Evolutionary conservation across 106 monocot genomes (phyloP), one percentile per base, ranked within the genome.

Genomic region (Agapanthus africanus): DNA sequence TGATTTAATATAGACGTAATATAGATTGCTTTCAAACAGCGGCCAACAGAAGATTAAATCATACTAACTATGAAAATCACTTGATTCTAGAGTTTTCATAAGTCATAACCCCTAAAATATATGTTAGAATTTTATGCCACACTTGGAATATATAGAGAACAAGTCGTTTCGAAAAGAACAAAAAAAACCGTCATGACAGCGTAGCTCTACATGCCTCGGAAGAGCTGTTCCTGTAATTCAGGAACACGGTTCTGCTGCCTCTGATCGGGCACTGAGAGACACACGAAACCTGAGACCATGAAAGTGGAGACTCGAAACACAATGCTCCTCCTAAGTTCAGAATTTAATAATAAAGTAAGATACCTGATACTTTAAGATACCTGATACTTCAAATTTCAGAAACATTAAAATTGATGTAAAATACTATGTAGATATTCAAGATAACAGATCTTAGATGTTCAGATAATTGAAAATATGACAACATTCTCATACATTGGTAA

Each of bases 221-320:
- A 21, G 77, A 77, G 49, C 54, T 25, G 66, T 85, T 77, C 56
- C 61, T 79, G 47, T 70, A 89, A 38, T 82, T 82, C 61, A 78
- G 0, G 62, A 89, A 82, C 15, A 89, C 79, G 50, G 79, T 79
- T 61, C 85, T 85, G 75, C 89, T 85, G 18, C 89, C 89, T 44
- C 79, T 74, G 28, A 79, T 69, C 0, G 89, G 85, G 69, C 85
- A 82, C 23, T 79, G 40, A 61, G 85, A 32, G n/a, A 77, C 82
- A 61, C 89, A 89, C 0, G 77, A 68, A 30, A 89, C 74, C 34
- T 89, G 89, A 31, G 85, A 85, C 89, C 89, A 89, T 4, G 89
- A 77, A 50, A 85, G 47, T 70, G 42, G 34, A 89, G 89, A 61
- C 40, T 85, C 6, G 74, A 79, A 31, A 89, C 65, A 25, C 74